Evolutionary conservation across 2,329 filamentous ascomycete genomes (phyloP), one percentile per base, ranked within the genome.

Genomic region (Colletotrichum tamarilloi): DNA sequence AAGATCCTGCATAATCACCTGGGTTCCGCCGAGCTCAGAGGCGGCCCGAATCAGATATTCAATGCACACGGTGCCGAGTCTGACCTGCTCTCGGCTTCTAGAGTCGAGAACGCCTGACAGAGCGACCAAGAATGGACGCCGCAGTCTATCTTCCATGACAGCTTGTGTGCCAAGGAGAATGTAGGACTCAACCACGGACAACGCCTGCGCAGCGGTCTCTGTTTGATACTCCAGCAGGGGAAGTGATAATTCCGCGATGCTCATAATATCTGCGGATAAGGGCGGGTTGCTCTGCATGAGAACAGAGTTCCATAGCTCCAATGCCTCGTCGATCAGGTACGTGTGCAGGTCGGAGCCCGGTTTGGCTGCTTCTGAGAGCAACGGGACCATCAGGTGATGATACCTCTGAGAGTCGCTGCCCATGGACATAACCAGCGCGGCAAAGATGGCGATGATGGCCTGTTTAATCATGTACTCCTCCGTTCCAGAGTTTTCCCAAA

Each of bases 381-480:
- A 89, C 0, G 96, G 95, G 22, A 98, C 84, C 77, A 98, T 93
- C 65, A 95, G 87, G 19, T 88, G 83, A 75, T 98, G 95, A 77
- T 97, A 98, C 22, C 92, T 89, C 74, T 92, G 89, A 5, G 95
- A 97, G 11, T 93, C 89, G 14, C 90, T 88, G 72, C 93, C 94
- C 90, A 98, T 94, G 1, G 95, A 93, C 79, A 92, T 92, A n/a
- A 97, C 94, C 16, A 99, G 87, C 2, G 95, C 92, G 1, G 94
- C 89, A 64, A 98, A 91, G 52, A 98, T 93, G 2, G 93, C 94
- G 70, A 98, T 89, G 65, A 98, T 95, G 1, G 95, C 92, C 82
- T 98, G 95, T 82, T 98, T 98, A 87, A 98, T 93, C 81, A 98
- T 90, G 82, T 95, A 94, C 78, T 97, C 94, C 73, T 97, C 93